Percentiles rank a stretch among this genome's conserved stretches.
phyloP scores from a whole-genome alignment of 495 filamentous ascomycete genomes.

The Tuber microsphaerosporum region DNA sequence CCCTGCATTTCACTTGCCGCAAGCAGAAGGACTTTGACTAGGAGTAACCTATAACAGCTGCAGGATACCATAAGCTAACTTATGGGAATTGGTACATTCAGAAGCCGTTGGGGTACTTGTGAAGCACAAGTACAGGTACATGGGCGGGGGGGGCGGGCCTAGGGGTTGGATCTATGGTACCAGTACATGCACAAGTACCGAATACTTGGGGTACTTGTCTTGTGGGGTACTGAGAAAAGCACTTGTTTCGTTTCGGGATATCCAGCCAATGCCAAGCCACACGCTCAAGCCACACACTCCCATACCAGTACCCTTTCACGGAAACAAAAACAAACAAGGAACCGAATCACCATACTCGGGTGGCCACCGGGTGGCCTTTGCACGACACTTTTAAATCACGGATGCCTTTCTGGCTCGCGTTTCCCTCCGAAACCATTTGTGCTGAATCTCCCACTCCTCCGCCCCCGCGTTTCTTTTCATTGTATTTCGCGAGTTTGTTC shows the following conservation, averaged over 20 bases:
- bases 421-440: background rate
- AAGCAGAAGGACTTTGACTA: background rate
- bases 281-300: no score
- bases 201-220: background rate
- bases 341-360: background rate
- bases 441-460: background rate
- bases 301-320: background rate
- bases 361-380: background rate
- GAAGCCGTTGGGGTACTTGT: background rate
- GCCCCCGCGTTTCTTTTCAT: background rate
- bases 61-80: background rate
- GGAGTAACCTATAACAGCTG: background rate
- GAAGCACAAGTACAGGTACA: background rate
- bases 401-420: background rate
- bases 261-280: background rate
- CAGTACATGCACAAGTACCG: background rate
- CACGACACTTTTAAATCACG: background rate
- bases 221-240: background rate
- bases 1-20: background rate
- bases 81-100: background rate
- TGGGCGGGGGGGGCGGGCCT: background rate
- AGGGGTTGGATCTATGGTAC: background rate
- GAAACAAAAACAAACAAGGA: background rate
- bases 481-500: background rate
- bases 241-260: background rate